Conservation (phyloP, 169 alveolate species). For the Cryptosporidium muris region DNA sequence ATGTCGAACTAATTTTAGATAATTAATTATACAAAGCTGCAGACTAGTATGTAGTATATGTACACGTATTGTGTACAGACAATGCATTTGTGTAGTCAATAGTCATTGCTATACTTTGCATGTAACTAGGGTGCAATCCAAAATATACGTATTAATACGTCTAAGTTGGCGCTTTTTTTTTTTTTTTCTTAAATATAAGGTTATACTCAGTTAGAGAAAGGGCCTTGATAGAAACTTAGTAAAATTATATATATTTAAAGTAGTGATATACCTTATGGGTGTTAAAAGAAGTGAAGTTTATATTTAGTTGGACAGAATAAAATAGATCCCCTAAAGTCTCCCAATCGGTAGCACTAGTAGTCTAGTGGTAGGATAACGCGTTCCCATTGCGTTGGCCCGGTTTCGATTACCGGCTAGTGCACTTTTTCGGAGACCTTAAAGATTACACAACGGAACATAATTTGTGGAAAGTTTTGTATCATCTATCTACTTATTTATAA, state of each 20-base stretch:
- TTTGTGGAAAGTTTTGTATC: not conserved
- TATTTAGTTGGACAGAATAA: too few relatives aligned
- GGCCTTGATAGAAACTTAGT: too few relatives aligned
- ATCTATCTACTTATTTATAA: not conserved
- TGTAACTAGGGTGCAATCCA: constrained; percentile 67
- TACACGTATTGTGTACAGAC: constrained; percentile 14
- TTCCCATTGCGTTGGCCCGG: constrained; percentile 72
- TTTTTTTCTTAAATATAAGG: too few relatives aligned
- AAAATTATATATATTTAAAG: too few relatives aligned
- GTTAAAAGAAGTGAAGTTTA: too few relatives aligned
- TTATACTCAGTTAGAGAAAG: too few relatives aligned
- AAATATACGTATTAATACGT: constrained; percentile 44
- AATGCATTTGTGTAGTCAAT: constrained; percentile 47
- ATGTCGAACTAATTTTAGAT: too few relatives aligned
- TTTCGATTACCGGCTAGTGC: constrained; percentile 72
- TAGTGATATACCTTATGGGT: too few relatives aligned
- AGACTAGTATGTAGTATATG: not conserved
- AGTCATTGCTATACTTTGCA: constrained; percentile 42
- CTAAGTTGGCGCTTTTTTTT: not conserved
- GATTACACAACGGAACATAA: not conserved
- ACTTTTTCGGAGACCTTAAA: constrained; percentile 1
- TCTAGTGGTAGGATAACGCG: constrained; percentile 71
- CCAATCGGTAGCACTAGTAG: constrained; percentile 13
- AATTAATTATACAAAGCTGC: too few relatives aligned
- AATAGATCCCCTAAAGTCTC: not conserved